These are phyloP conservation scores for Aspergillus taichungensis DNA, from an alignment of 495 filamentous ascomycete species.

Conservation along the genomic window DNA sequence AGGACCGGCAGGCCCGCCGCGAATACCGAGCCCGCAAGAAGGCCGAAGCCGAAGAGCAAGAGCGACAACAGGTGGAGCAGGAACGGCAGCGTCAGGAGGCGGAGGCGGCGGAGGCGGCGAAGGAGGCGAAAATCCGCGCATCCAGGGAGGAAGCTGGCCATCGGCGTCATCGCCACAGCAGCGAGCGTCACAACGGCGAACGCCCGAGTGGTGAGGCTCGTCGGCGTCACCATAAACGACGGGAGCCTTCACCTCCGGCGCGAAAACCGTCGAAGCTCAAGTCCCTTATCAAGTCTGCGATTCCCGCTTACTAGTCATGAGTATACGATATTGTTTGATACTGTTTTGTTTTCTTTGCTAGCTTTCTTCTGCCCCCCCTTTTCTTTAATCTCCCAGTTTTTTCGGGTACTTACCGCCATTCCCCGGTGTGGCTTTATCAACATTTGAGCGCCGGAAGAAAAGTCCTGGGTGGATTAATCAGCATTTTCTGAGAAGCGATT, in stretches of 20 bases:
- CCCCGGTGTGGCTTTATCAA: too few species aligned
- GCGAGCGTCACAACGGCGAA: constrained; percentile 1
- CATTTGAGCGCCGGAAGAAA: too few species aligned
- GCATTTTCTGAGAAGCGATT: background rate
- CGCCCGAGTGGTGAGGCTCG: constrained; percentile 12
- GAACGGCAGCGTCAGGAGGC: constrained; percentile 3
- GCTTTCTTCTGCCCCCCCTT: background rate
- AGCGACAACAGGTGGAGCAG: constrained; percentile 1
- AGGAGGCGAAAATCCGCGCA: background rate
- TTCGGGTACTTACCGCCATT: background rate
- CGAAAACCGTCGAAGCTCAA: constrained; percentile 28
- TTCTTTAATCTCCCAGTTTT: background rate
- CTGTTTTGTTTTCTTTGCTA: background rate
- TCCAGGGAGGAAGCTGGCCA: constrained; percentile 13
- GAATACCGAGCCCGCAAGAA: constrained; percentile 2
- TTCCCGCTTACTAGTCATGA: constrained; percentile 23
- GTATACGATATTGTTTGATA: background rate
- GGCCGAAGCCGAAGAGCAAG: background rate
- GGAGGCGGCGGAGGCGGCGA: background rate
- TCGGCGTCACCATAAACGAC: constrained; percentile 24
- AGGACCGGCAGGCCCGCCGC: constrained; percentile 7
- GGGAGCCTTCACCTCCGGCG: constrained; percentile 25
- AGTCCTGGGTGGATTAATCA: too few species aligned
- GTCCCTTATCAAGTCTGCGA: constrained; percentile 25
- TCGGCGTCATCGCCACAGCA: constrained; percentile 15